A percentile compares a stretch with the other conserved stretches of the same genome.
Evolutionary conservation across 176 grass and related monocot species (phyloP).

Genomic region (Lolium perenne): DNA sequence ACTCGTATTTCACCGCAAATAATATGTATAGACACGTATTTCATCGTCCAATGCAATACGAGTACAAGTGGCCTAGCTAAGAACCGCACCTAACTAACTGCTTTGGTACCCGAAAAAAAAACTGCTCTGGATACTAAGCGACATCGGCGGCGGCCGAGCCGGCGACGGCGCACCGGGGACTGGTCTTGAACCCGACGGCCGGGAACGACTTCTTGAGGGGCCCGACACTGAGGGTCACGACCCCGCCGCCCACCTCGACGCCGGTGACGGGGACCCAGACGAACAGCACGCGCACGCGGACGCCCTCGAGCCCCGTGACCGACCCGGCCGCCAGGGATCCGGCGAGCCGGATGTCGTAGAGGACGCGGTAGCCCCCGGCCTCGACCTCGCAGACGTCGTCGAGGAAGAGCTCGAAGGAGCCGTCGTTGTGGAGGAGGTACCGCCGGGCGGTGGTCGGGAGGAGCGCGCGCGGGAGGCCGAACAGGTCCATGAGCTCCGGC

Average conservation of each 20-base stretch:
- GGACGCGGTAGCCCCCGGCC: conserved; percentile 44
- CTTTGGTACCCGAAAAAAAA: too few relatives aligned
- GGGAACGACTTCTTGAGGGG: conserved; percentile 70
- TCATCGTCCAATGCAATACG: conserved; percentile 15
- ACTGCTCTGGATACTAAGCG: background rate
- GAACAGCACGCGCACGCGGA: conserved; percentile 65
- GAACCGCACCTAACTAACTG: background rate
- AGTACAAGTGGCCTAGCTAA: background rate
- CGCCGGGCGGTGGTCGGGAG: conserved; percentile 66
- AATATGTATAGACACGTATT: background rate
- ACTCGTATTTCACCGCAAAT: background rate
- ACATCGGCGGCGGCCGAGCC: background rate
- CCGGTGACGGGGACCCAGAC: conserved; percentile 69
- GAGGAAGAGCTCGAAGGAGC: conserved; percentile 73
- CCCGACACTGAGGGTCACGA: conserved; percentile 56
- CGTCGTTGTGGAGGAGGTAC: conserved; percentile 72
- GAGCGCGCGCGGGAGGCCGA: conserved; percentile 67
- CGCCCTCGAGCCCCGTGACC: conserved; percentile 58
- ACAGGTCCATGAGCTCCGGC: conserved; percentile 64
- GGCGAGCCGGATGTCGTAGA: conserved; percentile 56
- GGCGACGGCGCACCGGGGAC: conserved; percentile 54
- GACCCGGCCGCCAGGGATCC: conserved; percentile 38
- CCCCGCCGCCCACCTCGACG: conserved; percentile 52
- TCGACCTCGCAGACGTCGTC: conserved; percentile 60
- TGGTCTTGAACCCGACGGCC: conserved; percentile 62